Evolutionary conservation across 148 eudicot genomes (phyloP).

Genomic region (Drosera capensis): DNA sequence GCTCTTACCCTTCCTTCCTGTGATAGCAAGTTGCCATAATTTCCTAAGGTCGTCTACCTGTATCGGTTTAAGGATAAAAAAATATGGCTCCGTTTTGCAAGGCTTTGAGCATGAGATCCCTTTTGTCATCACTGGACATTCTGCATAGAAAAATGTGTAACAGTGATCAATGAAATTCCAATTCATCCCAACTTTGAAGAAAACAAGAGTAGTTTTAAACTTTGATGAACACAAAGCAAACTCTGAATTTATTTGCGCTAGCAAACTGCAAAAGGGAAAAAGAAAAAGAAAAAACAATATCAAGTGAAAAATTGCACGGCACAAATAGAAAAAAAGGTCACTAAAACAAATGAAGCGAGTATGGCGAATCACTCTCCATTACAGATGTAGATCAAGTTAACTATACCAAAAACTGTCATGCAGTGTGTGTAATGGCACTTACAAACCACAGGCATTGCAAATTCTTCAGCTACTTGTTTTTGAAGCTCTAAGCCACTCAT

Average conservation of each 20-base stretch:
- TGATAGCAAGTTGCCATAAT: background rate
- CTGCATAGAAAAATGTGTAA: background rate
- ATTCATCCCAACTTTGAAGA: background rate
- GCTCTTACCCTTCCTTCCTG: background rate
- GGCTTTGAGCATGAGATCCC: background rate
- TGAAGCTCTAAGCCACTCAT: conserved; percentile 12
- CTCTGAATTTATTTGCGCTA: too few species aligned
- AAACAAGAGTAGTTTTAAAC: too few species aligned
- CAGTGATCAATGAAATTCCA: background rate
- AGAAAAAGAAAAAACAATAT: too few species aligned
- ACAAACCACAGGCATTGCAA: conserved; percentile 12
- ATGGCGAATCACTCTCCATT: background rate
- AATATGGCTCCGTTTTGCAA: background rate
- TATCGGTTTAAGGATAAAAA: background rate
- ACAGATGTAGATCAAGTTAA: background rate
- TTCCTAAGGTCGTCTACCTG: background rate
- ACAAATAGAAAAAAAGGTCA: too few species aligned
- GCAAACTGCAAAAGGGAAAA: too few species aligned
- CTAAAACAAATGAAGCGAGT: background rate
- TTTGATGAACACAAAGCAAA: too few species aligned
- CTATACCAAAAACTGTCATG: background rate
- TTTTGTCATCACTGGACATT: background rate
- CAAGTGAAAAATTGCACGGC: too few species aligned
- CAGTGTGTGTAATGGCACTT: background rate
- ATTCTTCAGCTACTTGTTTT: conserved; percentile 3